Conservation (phyloP, 2,329 filamentous ascomycete genomes). For the Fusarium sulawesiense region DNA sequence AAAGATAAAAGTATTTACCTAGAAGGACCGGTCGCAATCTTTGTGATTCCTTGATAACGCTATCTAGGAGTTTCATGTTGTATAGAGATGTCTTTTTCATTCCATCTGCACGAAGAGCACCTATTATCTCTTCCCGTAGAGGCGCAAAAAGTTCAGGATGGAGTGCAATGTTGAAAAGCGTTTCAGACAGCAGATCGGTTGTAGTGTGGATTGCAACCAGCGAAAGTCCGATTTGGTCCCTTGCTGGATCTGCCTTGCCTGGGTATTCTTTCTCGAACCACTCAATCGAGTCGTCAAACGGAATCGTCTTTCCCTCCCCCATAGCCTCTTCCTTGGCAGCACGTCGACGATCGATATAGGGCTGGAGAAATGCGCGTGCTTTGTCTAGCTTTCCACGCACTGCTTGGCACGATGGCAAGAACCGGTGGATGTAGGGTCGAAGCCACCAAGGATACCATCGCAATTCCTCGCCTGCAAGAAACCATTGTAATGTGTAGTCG, state of each 20-base stretch:
- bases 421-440: conserved; percentile 60
- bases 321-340: conserved; percentile 50
- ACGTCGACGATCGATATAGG: neutral
- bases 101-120: conserved; percentile 22
- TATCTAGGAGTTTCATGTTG: conserved; percentile 60
- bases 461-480: conserved; percentile 47
- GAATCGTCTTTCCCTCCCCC: neutral
- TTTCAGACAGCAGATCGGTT: conserved; percentile 44
- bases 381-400: conserved; percentile 43
- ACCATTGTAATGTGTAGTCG: conserved; percentile 57
- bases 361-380: conserved; percentile 43
- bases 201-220: conserved; percentile 68
- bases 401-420: conserved; percentile 50
- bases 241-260: conserved; percentile 40
- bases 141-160: conserved; percentile 51
- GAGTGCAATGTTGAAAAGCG: conserved; percentile 52
- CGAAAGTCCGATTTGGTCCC: conserved; percentile 43
- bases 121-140: conserved; percentile 56
- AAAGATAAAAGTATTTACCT: conserved; percentile 11
- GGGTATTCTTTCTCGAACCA: conserved; percentile 62
- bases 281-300: conserved; percentile 59
- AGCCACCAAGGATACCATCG: conserved; percentile 57
- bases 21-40: conserved; percentile 57
- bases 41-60: conserved; percentile 63
- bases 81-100: conserved; percentile 60